A percentile compares a stretch with the other conserved stretches of the same genome.
Conservation (phyloP, 306 rosid genomes). For the Cicer yamashitae region DNA sequence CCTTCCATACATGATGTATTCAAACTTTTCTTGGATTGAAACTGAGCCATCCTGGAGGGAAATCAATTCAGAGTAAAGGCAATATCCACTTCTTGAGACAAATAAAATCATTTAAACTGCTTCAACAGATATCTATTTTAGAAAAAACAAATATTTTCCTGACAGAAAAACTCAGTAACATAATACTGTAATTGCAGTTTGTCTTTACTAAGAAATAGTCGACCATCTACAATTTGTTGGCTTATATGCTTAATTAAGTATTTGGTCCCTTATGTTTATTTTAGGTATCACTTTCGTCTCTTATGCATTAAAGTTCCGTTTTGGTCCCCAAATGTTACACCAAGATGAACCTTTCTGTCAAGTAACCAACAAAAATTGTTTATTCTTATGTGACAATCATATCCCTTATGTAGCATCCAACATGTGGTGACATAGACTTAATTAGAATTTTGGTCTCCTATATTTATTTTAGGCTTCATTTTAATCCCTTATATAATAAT, state of each 20-base stretch:
- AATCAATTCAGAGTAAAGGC: conserved; percentile 30
- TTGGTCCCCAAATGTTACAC: not conserved
- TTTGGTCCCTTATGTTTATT: too few species aligned
- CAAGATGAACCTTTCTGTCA: not conserved
- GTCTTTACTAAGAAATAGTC: not conserved
- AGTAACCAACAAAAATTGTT: not conserved
- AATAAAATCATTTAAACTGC: conserved; percentile 24
- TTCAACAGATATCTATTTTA: conserved; percentile 12
- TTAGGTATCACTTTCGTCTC: too few species aligned
- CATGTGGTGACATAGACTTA: not conserved
- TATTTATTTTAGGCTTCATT: not conserved
- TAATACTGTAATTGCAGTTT: not conserved
- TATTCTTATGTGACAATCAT: not conserved
- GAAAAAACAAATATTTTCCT: conserved; percentile 2
- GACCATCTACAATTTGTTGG: conserved; percentile 15
- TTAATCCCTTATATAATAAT: not conserved
- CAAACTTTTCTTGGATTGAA: conserved; percentile 86
- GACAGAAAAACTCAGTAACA: not conserved
- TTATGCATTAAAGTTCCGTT: not conserved
- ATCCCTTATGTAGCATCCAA: not conserved
- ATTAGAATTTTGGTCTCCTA: not conserved
- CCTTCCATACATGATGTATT: conserved; percentile 87
- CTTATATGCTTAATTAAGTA: too few species aligned
- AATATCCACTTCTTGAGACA: conserved; percentile 20
- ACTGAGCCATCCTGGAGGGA: conserved; percentile 70